Conservation (phyloP, 129 eudicot species). For the Pseudognaphalium luteoalbum region DNA sequence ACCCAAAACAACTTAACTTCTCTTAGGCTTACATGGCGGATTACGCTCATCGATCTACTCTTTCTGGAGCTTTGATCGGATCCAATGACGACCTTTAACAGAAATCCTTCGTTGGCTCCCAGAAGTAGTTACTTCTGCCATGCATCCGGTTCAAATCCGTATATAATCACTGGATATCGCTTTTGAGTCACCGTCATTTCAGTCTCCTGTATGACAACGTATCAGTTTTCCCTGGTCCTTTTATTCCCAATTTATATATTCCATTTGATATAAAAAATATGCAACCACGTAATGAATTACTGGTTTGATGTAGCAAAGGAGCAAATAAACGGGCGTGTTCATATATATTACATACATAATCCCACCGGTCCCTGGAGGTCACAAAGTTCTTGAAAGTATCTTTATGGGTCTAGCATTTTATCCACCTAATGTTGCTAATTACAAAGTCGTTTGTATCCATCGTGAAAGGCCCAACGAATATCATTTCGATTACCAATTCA, state of each 20-base stretch:
- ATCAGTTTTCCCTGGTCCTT: neutral
- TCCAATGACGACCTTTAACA: neutral
- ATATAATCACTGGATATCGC: neutral
- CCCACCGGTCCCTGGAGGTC: too few species aligned
- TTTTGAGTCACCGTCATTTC: neutral
- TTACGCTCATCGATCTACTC: neutral
- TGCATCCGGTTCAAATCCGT: neutral
- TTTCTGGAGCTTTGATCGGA: neutral
- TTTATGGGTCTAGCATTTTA: too few species aligned
- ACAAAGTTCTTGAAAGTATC: too few species aligned
- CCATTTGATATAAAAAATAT: too few species aligned
- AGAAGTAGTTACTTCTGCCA: neutral
- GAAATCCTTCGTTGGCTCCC: conserved; percentile 1
- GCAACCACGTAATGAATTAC: too few species aligned
- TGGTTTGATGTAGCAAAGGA: too few species aligned
- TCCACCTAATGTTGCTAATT: too few species aligned
- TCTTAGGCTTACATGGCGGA: neutral
- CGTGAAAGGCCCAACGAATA: too few species aligned
- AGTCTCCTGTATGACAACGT: neutral
- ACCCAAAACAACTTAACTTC: neutral
- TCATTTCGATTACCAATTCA: too few species aligned
- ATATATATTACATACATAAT: too few species aligned
- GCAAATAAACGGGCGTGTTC: too few species aligned
- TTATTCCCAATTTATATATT: neutral
- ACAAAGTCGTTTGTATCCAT: too few species aligned